Base-by-base conservation (phyloP, 192 early-diverging fungal genomes). In the Entomortierella chlamydospora region DNA sequence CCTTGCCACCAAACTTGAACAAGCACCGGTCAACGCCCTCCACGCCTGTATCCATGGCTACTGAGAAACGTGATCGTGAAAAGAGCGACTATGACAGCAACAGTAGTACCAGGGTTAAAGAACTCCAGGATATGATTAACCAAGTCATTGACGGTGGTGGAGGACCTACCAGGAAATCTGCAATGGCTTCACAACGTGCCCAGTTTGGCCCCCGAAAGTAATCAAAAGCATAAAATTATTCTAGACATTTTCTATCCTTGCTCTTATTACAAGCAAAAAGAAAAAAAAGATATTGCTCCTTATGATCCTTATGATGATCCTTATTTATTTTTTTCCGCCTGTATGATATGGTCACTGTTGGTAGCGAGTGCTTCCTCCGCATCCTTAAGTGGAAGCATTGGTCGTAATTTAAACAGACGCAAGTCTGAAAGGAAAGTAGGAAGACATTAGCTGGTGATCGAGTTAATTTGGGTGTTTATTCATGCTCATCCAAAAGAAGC, bases 31-130 rank as follows among this genome's bases (percentile, higher is more conserved):
- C 55, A 84, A 54, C 31, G 76, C 83, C 22, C 88, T 89, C 61
- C 89, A 86, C 72, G 82, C 83, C 45, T 88, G 88, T 47, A 47
- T 47, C 45, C 2, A 15, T 47, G 5, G 45, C 45, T 47, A 47
- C 45, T 47, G 45, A 23, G 80, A 86, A 1, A 41, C 39, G 39
- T 13, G 39, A 41, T 9, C 39, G 39, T 9, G 39, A 41, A 41
- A 41, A 41, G 13, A 9, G 29, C 26, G 2, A 2, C 1, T 39
- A 49, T 26, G 30, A 61, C 11, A 47, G 58, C 23, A 64, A 26
- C 8, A 41, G 53, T 29, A 53, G 45, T n/a, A 47, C 33, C 1
- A 53, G 17, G 25, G 26, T 34, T 17, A 71, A 49, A 29, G 76
- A 70, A 3, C 57, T 79, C 2, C 76, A 79, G 23, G 68, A 70